These are phyloP conservation scores for Polyplosphaeria fusca DNA, from an alignment of 495 filamentous ascomycete species.

Conservation along the genomic window DNA sequence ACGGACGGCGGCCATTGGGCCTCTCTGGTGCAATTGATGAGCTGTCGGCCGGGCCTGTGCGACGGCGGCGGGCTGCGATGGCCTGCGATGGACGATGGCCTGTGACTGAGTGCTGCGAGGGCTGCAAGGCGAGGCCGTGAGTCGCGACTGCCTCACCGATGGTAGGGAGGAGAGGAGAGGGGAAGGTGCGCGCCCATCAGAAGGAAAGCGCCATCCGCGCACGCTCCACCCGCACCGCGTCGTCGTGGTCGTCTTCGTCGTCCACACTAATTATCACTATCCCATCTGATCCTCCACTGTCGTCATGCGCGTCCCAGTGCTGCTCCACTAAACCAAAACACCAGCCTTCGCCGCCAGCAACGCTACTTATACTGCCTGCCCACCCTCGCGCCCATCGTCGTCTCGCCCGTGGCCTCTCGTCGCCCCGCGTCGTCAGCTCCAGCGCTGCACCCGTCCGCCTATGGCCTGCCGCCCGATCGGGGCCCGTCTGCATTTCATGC, in stretches of 20 bases:
- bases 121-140: too few species aligned
- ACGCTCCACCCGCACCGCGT: not conserved
- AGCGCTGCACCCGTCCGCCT: not conserved
- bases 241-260: not conserved
- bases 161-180: not conserved
- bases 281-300: not conserved
- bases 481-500: slow-evolving; percentile 28
- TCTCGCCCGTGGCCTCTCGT: not conserved
- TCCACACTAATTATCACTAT: not conserved
- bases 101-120: too few species aligned
- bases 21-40: not conserved
- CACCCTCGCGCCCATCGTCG: not conserved
- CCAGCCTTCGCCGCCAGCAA: not conserved
- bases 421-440: not conserved
- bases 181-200: not conserved
- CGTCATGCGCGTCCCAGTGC: not conserved
- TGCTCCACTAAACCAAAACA: not conserved
- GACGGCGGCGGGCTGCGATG: too few species aligned
- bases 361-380: not conserved
- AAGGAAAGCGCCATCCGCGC: not conserved
- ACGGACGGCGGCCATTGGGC: not conserved
- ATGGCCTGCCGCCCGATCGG: not conserved
- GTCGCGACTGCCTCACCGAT: not conserved
- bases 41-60: slow-evolving; percentile 3
- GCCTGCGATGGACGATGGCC: too few species aligned